Evolutionary conservation across 2,329 filamentous ascomycete species (phyloP), one percentile per base, ranked within the genome.

Genomic region (Sarocladium brachiariae): DNA sequence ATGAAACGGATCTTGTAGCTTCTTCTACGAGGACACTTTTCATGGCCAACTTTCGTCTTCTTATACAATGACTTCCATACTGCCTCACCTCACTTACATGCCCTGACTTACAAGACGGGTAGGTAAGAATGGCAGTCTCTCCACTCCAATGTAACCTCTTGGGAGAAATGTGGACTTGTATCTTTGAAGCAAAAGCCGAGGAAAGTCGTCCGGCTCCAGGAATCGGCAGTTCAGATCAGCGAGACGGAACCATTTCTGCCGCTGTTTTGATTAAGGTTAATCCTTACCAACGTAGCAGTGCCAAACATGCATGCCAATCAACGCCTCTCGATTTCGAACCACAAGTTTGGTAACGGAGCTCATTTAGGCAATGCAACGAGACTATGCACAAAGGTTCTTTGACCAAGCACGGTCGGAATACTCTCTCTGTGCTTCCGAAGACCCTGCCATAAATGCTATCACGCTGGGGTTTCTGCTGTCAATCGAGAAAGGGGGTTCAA

Each of bases 211-310:
- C 43, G 43, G 43, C 43, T 47, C 43, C 43, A 47, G 24, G 25
- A 9, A 31, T 47, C 43, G 43, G 43, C 43, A 47, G 43, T 47
- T 25, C 21, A 47, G 43, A 19, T 4, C 11, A 3, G 43, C 24
- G n/a, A 9, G 9, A 47, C 43, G 43, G 43, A 47, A 25, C 24
- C 43, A 19, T 33, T 47, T 47, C 43, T 47, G 43, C 43, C 43
- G 43, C 43, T 47, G 43, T 47, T n/a, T n/a, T 47, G 43, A 47
- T 47, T 47, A 47, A 47, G 43, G 43, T 47, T 31, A 47, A 47
- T 33, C 43, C 25, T 47, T 25, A 6, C 13, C 24, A 47, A 13
- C 43, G 27, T 33, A 14, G 43, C 43, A 47, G 13, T 33, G 43
- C n/a, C 43, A 21, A 19, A 47, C n/a, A 3, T 13, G 27, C 43